phyloP scores from a whole-genome alignment of 805 yeast genomes.

The Clavispora carvajalis region DNA sequence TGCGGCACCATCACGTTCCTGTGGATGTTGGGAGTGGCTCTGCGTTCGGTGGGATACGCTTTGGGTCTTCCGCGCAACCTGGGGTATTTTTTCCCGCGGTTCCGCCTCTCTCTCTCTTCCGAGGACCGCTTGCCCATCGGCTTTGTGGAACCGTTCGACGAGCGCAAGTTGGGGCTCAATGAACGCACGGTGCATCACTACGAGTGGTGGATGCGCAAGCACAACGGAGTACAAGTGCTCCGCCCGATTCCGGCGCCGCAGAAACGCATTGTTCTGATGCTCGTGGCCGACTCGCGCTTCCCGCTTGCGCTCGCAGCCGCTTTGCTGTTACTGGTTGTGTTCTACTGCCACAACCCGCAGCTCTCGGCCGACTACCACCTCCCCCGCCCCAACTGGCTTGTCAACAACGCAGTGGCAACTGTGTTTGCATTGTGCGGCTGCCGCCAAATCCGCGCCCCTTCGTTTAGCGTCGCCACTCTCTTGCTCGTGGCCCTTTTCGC shows the following conservation, averaged over 20 bases:
- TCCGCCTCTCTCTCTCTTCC: constrained; percentile 35
- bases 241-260: constrained; percentile 22
- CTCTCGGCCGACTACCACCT: constrained; percentile 5
- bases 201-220: constrained; percentile 8
- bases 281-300: constrained; percentile 19
- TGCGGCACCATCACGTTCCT: constrained; percentile 27
- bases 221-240: constrained; percentile 12
- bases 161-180: constrained; percentile 2
- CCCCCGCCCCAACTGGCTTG: constrained; percentile 38
- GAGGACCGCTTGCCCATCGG: constrained; percentile 38
- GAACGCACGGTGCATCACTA: constrained; percentile 5
- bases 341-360: constrained; percentile 12
- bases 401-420: constrained; percentile 39
- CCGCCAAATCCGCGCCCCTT: constrained; percentile 31
- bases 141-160: constrained; percentile 17
- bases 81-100: constrained; percentile 27
- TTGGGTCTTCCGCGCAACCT: constrained; percentile 19
- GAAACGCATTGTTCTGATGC: constrained; percentile 20
- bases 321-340: constrained; percentile 9
- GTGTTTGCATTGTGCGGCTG: constrained; percentile 43
- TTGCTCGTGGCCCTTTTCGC: constrained; percentile 47
- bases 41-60: constrained; percentile 23
- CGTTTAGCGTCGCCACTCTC: constrained; percentile 41
- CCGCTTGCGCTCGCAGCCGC: constrained; percentile 14
- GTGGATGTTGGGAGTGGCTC: constrained; percentile 18